phyloP scores from a whole-genome alignment of 345 rosid species.

The Hevea brasiliensis region DNA sequence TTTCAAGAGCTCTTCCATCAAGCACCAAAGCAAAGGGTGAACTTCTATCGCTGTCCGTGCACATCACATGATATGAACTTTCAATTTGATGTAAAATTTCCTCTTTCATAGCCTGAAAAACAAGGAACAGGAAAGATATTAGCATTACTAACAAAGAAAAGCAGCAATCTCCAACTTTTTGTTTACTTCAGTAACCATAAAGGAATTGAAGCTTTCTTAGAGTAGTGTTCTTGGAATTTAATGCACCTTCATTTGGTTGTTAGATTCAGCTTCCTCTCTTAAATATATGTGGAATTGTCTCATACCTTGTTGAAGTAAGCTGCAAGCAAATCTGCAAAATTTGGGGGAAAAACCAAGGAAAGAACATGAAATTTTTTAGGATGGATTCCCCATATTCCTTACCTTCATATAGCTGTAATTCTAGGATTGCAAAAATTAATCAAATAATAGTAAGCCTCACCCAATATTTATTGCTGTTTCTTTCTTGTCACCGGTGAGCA shows the following conservation, averaged over 20 bases:
- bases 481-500: conserved; percentile 82
- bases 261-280: conserved; percentile 34
- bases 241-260: conserved; percentile 29
- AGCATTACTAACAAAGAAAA: neutral
- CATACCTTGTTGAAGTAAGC: conserved; percentile 80
- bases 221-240: neutral
- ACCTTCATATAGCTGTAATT: too few relatives aligned
- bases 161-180: conserved; percentile 11
- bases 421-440: too few relatives aligned
- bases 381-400: too few relatives aligned
- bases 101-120: conserved; percentile 55
- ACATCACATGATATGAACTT: conserved; percentile 45
- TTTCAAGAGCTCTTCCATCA: conserved; percentile 68
- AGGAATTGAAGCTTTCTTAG: neutral
- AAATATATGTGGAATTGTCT: conserved; percentile 50
- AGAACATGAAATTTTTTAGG: neutral
- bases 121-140: conserved; percentile 11
- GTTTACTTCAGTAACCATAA: too few relatives aligned
- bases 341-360: conserved; percentile 1
- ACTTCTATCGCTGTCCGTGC: conserved; percentile 40
- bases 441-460: conserved; percentile 28
- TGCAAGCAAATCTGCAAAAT: conserved; percentile 68
- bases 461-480: conserved; percentile 88
- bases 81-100: conserved; percentile 50
- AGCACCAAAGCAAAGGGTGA: conserved; percentile 69